Percentiles rank a stretch among this genome's conserved stretches.
phyloP scores from a whole-genome alignment of 768 basidiomycete species.

The Boletus vermiculosoides region DNA sequence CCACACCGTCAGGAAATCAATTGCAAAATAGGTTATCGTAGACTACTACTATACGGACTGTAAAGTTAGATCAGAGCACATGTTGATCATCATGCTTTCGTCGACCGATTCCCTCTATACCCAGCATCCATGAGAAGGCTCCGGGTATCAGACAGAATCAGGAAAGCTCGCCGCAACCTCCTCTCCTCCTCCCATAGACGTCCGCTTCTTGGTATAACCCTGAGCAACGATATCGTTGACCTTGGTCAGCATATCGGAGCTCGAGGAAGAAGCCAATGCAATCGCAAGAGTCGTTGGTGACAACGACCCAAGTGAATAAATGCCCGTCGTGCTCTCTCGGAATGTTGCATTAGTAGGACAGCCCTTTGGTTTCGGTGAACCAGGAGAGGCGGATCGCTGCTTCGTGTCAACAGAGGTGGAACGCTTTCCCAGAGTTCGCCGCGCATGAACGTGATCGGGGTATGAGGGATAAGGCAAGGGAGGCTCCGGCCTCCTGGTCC shows the following conservation, averaged over 20 bases:
- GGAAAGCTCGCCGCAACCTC: not conserved
- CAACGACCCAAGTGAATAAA: constrained; percentile 18
- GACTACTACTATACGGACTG: not conserved
- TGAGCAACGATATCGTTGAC: constrained; percentile 38
- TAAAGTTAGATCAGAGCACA: constrained; percentile 4
- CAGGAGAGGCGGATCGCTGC: constrained; percentile 3
- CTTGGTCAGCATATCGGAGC: constrained; percentile 27
- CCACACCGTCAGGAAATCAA: not conserved
- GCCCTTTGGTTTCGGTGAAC: constrained; percentile 9
- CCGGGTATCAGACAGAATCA: not conserved
- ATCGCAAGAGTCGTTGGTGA: constrained; percentile 26
- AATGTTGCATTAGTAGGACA: not conserved
- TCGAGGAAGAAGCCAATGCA: constrained; percentile 23
- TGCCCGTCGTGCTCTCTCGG: constrained; percentile 5
- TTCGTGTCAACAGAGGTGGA: constrained; percentile 1
- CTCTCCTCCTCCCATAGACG: not conserved
- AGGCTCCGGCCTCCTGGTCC: constrained; percentile 7
- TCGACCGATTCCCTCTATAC: not conserved
- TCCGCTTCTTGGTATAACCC: constrained; percentile 32
- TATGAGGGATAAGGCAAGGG: constrained; percentile 27
- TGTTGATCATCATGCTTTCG: not conserved
- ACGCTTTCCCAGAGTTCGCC: not conserved
- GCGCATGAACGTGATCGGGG: not conserved
- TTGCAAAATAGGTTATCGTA: not conserved
- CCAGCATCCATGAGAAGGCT: not conserved